Base-by-base conservation (phyloP, 2,329 filamentous ascomycete genomes). In the Beauveria caledonica region DNA sequence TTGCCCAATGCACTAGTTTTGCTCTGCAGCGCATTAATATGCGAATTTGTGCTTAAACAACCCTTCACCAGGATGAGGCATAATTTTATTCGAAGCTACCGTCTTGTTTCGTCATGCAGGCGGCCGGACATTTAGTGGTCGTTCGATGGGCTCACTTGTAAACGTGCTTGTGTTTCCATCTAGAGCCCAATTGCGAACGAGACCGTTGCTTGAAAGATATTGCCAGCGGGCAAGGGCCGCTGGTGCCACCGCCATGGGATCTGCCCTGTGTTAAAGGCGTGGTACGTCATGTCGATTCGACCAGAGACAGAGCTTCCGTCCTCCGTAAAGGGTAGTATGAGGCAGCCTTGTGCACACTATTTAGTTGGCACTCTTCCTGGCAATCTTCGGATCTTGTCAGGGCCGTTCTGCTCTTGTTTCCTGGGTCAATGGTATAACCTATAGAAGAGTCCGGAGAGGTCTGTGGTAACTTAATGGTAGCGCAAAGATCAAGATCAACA, bases 401-500 rank as follows among this genome's bases (percentile, higher is more conserved):
- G 11, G 5, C 29, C 17, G 2, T 9, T 40, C 15, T 29, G 52
- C 19, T 53, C 25, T 39, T 29, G 9, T 15, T 33, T 23, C n/a
- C n/a, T 6, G 11, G 10, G 4, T 55, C 25, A 9, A 6, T 33
- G 39, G n/a, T 23, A 27, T 27, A 40, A 21, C 11, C 33, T 15
- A 15, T 36, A 6, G 33, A 36, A 15, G 33, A 36, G 33, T 13
- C 11, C 33, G 5, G 33, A 25, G 13, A n/a, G 33, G 50, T 40
- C 8, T n/a, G 40, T 46, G 11, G 8, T 19, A 51, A n/a, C n/a
- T 40, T 5, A 10, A 11, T 36, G 7, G 5, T 19, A 44, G 23
- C 33, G 46, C 45, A 36, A 58, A 58, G 21, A 58, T 58, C 46
- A 21, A 27, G 46, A 50, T 58, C 46, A 42, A n/a, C 45, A 23